These are phyloP conservation scores for Camellia lanceoleosa DNA, from an alignment of 148 eudicot genomes.

Conservation along the genomic window DNA sequence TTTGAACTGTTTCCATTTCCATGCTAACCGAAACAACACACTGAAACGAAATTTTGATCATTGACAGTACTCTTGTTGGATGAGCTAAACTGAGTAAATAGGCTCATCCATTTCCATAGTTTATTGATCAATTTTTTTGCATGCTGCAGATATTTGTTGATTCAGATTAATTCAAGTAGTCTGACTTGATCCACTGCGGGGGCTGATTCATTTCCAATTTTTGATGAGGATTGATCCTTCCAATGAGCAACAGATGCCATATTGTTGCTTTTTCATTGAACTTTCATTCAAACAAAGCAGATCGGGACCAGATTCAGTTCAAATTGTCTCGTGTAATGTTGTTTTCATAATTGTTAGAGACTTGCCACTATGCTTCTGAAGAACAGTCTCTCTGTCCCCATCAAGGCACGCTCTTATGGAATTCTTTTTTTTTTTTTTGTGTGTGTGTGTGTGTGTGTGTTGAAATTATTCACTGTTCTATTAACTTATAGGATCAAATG, in stretches of 20 bases:
- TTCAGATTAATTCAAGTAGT: constrained; percentile 27
- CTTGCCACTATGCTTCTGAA: neutral
- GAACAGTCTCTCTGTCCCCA: neutral
- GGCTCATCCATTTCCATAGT: no score
- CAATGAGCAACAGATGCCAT: neutral
- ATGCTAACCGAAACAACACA: no score
- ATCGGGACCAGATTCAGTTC: neutral
- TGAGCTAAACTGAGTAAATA: no score
- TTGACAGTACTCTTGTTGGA: no score
- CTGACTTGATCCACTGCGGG: neutral
- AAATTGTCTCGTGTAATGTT: neutral
- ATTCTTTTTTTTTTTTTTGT: neutral
- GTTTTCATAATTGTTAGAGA: neutral
- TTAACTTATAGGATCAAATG: neutral
- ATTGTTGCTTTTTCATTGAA: neutral
- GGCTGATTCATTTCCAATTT: neutral
- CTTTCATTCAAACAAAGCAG: neutral
- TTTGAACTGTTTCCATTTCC: no score
- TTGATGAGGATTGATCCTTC: neutral
- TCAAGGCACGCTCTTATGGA: neutral
- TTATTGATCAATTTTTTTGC: neutral
- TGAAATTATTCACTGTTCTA: neutral
- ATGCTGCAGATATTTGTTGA: constrained; percentile 62
- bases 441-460: neutral
- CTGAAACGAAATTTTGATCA: no score